These are phyloP conservation scores for Fusarium sp. DNA, from an alignment of 2,329 filamentous ascomycete genomes.

Conservation along the genomic window DNA sequence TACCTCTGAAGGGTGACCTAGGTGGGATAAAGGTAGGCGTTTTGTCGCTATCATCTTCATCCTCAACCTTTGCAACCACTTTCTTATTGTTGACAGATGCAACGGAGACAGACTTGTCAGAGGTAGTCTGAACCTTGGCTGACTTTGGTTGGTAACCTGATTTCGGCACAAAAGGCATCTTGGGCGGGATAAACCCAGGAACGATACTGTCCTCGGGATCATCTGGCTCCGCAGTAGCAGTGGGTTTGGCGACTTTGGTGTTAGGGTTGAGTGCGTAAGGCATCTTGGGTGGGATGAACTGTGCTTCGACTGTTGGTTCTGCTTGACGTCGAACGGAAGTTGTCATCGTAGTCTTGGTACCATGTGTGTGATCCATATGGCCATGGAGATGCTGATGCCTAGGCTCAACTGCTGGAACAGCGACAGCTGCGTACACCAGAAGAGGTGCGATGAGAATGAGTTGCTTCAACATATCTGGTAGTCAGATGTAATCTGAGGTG, in stretches of 20 bases:
- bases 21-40: conserved; percentile 28
- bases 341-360: conserved; percentile 15
- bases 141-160: conserved; percentile 8
- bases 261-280: conserved; percentile 27
- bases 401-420: conserved; percentile 38
- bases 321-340: conserved; percentile 17
- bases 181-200: conserved; percentile 36
- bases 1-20: conserved; percentile 23
- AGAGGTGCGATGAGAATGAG: conserved; percentile 44
- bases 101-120: conserved; percentile 7
- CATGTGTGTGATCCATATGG: conserved; percentile 32
- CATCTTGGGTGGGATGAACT: conserved; percentile 33
- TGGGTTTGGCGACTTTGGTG: conserved; percentile 25
- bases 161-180: conserved; percentile 33
- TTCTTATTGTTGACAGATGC: conserved; percentile 28
- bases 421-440: conserved; percentile 44
- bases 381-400: conserved; percentile 37
- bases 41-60: not conserved
- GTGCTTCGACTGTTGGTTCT: conserved; percentile 23
- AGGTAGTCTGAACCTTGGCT: not conserved
- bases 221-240: not conserved
- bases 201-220: conserved; percentile 12
- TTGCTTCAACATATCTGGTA: conserved; percentile 41
- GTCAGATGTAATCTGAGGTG: not conserved
- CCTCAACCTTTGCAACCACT: conserved; percentile 7